Conservation (phyloP, 192 early-diverging fungal genomes). For the Coemansia sp. region DNA sequence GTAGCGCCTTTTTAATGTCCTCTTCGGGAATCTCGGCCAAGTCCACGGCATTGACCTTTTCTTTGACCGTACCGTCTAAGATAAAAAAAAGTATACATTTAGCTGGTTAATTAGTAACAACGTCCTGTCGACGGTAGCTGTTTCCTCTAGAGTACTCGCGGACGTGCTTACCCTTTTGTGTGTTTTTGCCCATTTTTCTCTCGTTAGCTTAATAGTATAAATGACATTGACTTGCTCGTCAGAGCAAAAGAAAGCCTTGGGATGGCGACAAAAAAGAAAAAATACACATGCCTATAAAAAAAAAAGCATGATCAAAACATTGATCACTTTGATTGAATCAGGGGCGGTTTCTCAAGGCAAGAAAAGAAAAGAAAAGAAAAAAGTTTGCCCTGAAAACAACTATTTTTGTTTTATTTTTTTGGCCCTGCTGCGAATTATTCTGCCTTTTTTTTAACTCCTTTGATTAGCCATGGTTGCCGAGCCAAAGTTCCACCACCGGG, state of each 20-base stretch:
- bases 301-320: no score
- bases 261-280: no score
- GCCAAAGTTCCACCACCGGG: slow-evolving; percentile 65
- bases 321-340: no score
- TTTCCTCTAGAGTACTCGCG: no score
- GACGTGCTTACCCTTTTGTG: slow-evolving; percentile 13
- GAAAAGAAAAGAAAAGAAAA: background rate
- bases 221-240: slow-evolving; percentile 1
- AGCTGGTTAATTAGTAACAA: background rate
- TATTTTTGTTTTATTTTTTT: slow-evolving; percentile 11
- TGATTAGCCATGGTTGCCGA: background rate
- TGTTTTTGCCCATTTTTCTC: slow-evolving; percentile 11
- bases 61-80: slow-evolving; percentile 3
- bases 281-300: no score
- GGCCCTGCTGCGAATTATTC: background rate
- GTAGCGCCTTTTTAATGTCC: slow-evolving; percentile 81
- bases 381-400: slow-evolving; percentile 8
- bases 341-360: no score
- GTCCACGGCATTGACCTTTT: slow-evolving; percentile 39
- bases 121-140: no score
- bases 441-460: background rate
- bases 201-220: background rate
- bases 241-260: background rate
- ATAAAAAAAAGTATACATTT: background rate
- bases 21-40: slow-evolving; percentile 39